Percentiles rank a stretch among this genome's conserved stretches.
phyloP scores from a whole-genome alignment of 106 monocot species.

The Allium sativum region DNA sequence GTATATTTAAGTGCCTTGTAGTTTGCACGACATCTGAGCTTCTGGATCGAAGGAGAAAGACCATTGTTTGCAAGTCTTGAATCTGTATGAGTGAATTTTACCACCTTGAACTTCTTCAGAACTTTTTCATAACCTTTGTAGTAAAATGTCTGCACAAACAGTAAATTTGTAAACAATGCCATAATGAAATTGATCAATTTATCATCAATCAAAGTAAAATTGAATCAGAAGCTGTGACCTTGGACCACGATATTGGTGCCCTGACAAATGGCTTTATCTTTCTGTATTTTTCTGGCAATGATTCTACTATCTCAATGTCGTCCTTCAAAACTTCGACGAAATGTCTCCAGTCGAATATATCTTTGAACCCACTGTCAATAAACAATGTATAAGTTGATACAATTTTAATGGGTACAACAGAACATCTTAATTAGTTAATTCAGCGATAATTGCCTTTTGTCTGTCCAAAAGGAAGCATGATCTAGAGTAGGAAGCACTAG shows the following conservation, averaged over 20 bases:
- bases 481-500: constrained; percentile 52
- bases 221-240: constrained; percentile 1
- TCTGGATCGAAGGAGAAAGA: constrained; percentile 59
- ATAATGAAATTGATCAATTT: not conserved
- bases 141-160: constrained; percentile 18
- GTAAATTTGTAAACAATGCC: not conserved
- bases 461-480: constrained; percentile 58
- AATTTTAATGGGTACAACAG: not conserved
- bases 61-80: constrained; percentile 67
- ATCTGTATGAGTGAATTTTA: constrained; percentile 66
- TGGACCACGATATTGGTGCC: constrained; percentile 60
- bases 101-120: constrained; percentile 52
- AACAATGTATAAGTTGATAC: not conserved
- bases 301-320: constrained; percentile 49
- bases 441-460: constrained; percentile 30
- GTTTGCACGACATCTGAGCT: constrained; percentile 80
- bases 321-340: constrained; percentile 38
- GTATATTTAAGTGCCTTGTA: constrained; percentile 62
- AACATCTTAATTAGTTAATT: no score
- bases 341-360: constrained; percentile 54
- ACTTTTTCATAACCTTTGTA: constrained; percentile 27
- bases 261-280: constrained; percentile 12
- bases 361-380: constrained; percentile 48
- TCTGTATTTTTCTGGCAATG: constrained; percentile 25
- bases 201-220: not conserved